Evolutionary conservation across 768 basidiomycete genomes (phyloP).

Genomic region (Leccinellum luteum): DNA sequence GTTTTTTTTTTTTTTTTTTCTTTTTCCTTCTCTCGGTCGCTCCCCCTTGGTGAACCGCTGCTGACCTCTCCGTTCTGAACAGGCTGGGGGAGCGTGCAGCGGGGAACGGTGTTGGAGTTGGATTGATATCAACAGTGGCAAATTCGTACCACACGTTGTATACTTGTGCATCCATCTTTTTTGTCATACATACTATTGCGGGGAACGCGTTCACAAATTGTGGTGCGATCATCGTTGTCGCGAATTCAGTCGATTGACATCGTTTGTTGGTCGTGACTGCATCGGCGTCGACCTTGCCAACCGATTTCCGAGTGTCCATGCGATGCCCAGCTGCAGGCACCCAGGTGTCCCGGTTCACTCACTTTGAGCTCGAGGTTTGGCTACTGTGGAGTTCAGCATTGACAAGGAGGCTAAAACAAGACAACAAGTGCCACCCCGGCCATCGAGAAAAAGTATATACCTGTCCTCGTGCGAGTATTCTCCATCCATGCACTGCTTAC

Average conservation of each 20-base stretch:
- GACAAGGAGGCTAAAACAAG: neutral
- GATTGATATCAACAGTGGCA: constrained; percentile 41
- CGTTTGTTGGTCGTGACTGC: neutral
- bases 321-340: too few relatives aligned
- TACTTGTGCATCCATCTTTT: neutral
- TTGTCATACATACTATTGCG: neutral
- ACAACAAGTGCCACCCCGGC: neutral
- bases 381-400: neutral
- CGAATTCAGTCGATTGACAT: too few relatives aligned
- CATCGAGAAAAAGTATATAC: neutral
- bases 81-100: constrained; percentile 81
- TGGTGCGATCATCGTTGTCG: too few relatives aligned
- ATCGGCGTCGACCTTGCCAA: too few relatives aligned
- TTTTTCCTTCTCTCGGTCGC: neutral
- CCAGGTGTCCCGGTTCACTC: neutral
- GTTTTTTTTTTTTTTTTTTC: constrained; percentile 28
- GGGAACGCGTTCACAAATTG: neutral
- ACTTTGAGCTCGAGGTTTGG: too few relatives aligned
- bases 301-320: neutral
- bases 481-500: too few relatives aligned
- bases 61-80: constrained; percentile 5
- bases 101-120: constrained; percentile 79
- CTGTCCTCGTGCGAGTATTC: too few relatives aligned
- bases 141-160: neutral
- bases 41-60: neutral